Base-by-base conservation (phyloP, 75 land plant species). In the Azolla pinnata region DNA sequence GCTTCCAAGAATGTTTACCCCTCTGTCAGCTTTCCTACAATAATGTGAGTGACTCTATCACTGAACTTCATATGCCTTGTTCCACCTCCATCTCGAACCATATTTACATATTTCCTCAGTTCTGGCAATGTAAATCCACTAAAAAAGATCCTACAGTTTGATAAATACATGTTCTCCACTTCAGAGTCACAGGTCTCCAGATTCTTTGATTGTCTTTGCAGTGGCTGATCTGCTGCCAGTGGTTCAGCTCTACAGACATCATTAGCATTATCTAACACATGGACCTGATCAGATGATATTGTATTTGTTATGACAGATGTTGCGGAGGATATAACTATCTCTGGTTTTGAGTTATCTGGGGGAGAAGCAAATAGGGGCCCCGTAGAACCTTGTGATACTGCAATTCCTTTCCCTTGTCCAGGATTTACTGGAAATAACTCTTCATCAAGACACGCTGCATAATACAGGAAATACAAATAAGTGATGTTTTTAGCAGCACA, bases 61-160 rank as follows among this genome's bases (percentile, higher is more conserved):
- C 76, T 81, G 53, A 75, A 73, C 51, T 67, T 65, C 75, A 86
- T 72, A 57, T 79, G 72, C 18, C 99, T 77, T 48, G 99, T 75
- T 0, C 85, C 99, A 35, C 99, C 96, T 56, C 99, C 96, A 77
- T 59, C 82, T 28, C 77, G 82, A 33, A 95, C 77, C 75, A 89
- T 62, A 24, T 60, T 62, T 29, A 89, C 85, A 35, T 86, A 72
- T 33, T 60, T 81, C 35, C 83, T 75, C 80, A 83, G 32, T 60
- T 83, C 85, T 44, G 57, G 35, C n/a, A 61, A 74, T 25, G 73
- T 62, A 73, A 95, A 95, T 14, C 99, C 99, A 32, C 75, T 79
- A 47, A 95, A 67, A 5, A 67, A 63, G 32, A 95, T 72, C 58
- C 82, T 77, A 61, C 96, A 85, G 30, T 80, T 77, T 38, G 96